Percentiles rank a stretch among this genome's conserved stretches.
phyloP scores from a whole-genome alignment of 2,329 filamentous ascomycete genomes.

The Didymella exigua region DNA sequence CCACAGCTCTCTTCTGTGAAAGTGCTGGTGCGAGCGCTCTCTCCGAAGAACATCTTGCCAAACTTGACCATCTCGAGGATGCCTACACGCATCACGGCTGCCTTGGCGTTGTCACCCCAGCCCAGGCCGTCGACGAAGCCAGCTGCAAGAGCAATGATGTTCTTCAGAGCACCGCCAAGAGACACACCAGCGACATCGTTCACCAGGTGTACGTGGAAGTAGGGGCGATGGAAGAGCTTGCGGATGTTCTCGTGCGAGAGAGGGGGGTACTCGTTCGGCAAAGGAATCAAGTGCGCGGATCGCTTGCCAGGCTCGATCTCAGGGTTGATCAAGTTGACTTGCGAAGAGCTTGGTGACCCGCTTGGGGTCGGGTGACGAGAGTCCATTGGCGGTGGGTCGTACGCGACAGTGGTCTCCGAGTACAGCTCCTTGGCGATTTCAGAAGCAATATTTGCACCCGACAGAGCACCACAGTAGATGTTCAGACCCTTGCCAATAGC shows the following conservation, averaged over 20 bases:
- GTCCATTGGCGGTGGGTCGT: constrained; percentile 89
- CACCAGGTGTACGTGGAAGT: constrained; percentile 96
- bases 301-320: constrained; percentile 60
- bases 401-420: constrained; percentile 95
- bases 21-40: constrained; percentile 78
- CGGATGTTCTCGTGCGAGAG: constrained; percentile 84
- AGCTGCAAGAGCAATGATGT: constrained; percentile 91
- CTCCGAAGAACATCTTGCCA: constrained; percentile 87
- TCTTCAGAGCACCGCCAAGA: constrained; percentile 92
- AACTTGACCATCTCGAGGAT: constrained; percentile 97
- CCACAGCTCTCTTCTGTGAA: constrained; percentile 98
- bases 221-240: constrained; percentile 89
- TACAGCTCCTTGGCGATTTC: constrained; percentile 96
- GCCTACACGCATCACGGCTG: constrained; percentile 96
- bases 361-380: constrained; percentile 73
- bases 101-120: constrained; percentile 98
- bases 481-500: constrained; percentile 88
- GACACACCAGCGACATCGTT: constrained; percentile 96
- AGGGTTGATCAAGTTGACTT: constrained; percentile 60
- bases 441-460: constrained; percentile 92
- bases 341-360: constrained; percentile 54
- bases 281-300: constrained; percentile 72
- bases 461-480: constrained; percentile 96
- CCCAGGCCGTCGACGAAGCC: constrained; percentile 94
- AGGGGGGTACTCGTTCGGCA: constrained; percentile 82